Evolutionary conservation across 495 filamentous ascomycete genomes (phyloP), one percentile per base, ranked within the genome.

Genomic region (Podospora australis): DNA sequence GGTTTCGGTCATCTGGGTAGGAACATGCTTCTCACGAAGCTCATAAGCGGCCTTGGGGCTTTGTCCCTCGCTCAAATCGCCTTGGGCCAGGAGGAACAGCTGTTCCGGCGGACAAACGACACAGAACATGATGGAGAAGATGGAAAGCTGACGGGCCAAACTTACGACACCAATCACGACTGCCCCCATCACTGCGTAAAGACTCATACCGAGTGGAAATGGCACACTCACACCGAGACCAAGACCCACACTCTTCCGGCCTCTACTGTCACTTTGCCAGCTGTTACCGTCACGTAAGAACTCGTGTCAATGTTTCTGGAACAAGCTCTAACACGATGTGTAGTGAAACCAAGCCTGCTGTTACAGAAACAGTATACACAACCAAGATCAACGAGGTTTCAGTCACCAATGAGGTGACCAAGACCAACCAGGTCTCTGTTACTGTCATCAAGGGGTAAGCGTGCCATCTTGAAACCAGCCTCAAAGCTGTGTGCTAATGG

Each of bases 1-100:
- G 30, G 32, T 43, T 26, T 22, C 23, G 1, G 22, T 53, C 34
- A 36, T 16, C 38, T 29, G 20, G 19, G 34, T 34, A 59, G 16
- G 8, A n/a, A n/a, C n/a, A 64, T 64, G 61, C 53, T 55, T 57
- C 46, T 64, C 26, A 34, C 51, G 49, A 60, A 49, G 56, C 54
- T 64, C 17, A 11, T 63, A 16, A 46, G 50, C 24, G 43, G 50
- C 34, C 47, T 60, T 11, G 61, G 58, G 48, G 48, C 56, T 11
- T 24, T 64, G 49, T 57, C 52, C 41, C 54, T 64, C 45, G 50
- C 48, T 39, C 52, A 46, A 13, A 7, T 54, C 28, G 58, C 46
- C 17, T 4, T 51, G 17, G 60, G 50, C 6, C 32, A 38, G 4
- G 51, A 58, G 11, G 24, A 21, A 7, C 50, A 44, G 8, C 20